A percentile compares a stretch with the other conserved stretches of the same genome.
Evolutionary conservation across 495 filamentous ascomycete species (phyloP).

Genomic region (Penicillium subrubescens): DNA sequence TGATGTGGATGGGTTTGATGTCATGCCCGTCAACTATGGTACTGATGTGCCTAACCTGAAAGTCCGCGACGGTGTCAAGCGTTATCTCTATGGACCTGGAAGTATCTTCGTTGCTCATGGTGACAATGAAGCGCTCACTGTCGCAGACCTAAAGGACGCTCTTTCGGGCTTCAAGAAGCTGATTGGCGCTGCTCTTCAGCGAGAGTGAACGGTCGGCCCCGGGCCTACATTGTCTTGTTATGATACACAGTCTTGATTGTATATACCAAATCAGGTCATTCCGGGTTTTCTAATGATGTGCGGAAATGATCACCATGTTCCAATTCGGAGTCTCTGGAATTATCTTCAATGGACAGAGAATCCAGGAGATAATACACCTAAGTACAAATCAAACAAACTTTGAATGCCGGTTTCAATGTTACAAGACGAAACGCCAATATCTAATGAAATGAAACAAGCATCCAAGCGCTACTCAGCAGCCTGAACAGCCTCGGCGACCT

Average conservation of each 20-base stretch:
- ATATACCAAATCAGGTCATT: neutral
- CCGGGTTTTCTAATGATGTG: neutral
- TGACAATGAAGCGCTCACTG: slow-evolving; percentile 76
- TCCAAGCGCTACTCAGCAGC: slow-evolving; percentile 28
- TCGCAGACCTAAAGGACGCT: slow-evolving; percentile 66
- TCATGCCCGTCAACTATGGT: slow-evolving; percentile 82
- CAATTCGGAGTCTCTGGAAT: neutral
- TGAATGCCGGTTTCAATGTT: neutral
- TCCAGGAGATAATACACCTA: neutral
- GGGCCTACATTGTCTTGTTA: neutral
- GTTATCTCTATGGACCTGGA: slow-evolving; percentile 88
- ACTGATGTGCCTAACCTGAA: slow-evolving; percentile 85
- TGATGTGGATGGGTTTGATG: slow-evolving; percentile 82
- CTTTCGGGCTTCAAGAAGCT: slow-evolving; percentile 73
- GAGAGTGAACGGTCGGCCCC: slow-evolving; percentile 12
- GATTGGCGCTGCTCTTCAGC: slow-evolving; percentile 61
- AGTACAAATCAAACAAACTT: neutral
- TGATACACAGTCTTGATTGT: neutral
- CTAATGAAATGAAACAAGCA: neutral
- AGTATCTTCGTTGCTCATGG: slow-evolving; percentile 88
- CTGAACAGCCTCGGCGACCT: neutral
- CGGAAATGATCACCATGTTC: neutral
- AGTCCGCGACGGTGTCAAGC: slow-evolving; percentile 55
- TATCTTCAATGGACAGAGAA: neutral
- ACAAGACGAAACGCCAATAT: neutral